Evolutionary conservation across 192 early-diverging fungal genomes (phyloP), one percentile per base, ranked within the genome.

Genomic region (Obelidium mucronatum): DNA sequence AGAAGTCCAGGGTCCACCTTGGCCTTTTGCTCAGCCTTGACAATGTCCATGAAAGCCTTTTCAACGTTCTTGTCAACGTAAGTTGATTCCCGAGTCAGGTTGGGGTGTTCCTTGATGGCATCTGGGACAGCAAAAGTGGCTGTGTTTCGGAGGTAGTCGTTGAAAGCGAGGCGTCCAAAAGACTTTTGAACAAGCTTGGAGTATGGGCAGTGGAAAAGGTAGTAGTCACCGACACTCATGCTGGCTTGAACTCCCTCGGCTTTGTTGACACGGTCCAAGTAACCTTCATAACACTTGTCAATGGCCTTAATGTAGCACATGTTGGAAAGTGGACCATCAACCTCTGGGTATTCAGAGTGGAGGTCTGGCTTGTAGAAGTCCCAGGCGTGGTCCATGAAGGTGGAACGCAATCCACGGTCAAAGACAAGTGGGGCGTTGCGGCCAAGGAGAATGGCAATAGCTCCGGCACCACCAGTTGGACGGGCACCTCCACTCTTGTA

Each of bases 311-410:
- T 84, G 81, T 98, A 99, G 85, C 96, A 97, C 22, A 87, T 87
- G 85, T 94, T 94, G 54, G 94, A 94, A 58, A 97, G 91, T 39
- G 94, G 93, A 5, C 98, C 98, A 81, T 99, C 98, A 56, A 99
- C 98, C 40, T 91, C 92, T 61, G 98, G 98, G 87, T 94, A 99
- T 84, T 99, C 98, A 68, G 94, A 95, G 69, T 92, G 91, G 76
- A 98, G 88, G 87, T 99, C 91, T 68, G 98, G 96, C 92, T 99
- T 99, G 91, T 98, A 99, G 74, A 99, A 99, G 77, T 99, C 98
- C 84, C 94, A 99, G 51, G 91, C 92, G 84, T 99, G 95, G 80
- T 95, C 94, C 93, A 99, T 97, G 83, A 97, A 93, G 35, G 95
- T 96, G 53, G 89, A 82, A 40, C 96, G 91, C 52, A 98, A 85